A percentile compares a stretch with the other conserved stretches of the same genome.
Conservation (phyloP, 305 asterid genomes). For the Solanum chacoense region DNA sequence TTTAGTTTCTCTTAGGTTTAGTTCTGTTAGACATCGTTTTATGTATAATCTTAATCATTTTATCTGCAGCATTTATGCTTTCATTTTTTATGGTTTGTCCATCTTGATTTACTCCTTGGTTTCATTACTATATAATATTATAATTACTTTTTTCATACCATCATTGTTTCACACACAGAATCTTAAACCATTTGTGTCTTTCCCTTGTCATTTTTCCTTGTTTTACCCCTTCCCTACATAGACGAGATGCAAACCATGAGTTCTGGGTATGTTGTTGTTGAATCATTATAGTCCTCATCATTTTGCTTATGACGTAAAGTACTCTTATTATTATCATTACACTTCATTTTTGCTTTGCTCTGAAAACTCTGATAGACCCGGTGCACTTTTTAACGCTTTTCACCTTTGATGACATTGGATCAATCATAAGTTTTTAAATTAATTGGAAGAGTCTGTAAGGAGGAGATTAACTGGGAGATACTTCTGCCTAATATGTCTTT, state of each 20-base stretch:
- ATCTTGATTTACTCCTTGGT: neutral
- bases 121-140: neutral
- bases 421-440: neutral
- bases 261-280: neutral
- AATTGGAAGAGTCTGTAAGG: neutral
- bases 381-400: neutral
- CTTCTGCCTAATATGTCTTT: neutral
- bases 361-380: neutral
- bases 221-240: neutral
- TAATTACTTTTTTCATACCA: neutral
- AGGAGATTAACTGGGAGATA: neutral
- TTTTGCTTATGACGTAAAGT: neutral
- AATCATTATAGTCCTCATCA: neutral
- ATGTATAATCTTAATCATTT: neutral
- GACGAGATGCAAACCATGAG: neutral
- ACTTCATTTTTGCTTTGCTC: neutral
- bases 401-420: neutral
- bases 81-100: neutral
- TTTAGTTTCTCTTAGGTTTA: neutral
- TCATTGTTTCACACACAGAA: neutral
- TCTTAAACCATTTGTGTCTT: neutral
- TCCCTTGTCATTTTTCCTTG: neutral
- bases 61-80: neutral
- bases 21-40: neutral
- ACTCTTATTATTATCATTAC: neutral